phyloP scores from a whole-genome alignment of 1,284 basidiomycete genomes.

The Apiotrichum veenhuisii region DNA sequence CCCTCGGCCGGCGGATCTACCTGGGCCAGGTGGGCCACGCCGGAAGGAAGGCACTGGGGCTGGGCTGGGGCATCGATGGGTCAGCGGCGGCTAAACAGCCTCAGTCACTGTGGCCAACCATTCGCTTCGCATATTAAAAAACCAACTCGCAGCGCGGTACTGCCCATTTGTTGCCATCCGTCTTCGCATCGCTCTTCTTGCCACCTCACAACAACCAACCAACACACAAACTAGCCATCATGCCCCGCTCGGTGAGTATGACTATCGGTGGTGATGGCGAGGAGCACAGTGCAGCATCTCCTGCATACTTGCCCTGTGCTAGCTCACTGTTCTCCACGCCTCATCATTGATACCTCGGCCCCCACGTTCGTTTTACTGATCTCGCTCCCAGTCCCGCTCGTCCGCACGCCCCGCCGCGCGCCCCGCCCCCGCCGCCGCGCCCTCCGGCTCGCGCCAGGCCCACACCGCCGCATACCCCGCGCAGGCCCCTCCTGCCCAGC shows the following conservation, averaged over 20 bases:
- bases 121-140: too few species aligned
- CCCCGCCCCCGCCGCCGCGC: constrained; percentile 29
- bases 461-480: constrained; percentile 38
- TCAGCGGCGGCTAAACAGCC: too few species aligned
- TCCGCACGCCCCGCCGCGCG: constrained; percentile 44
- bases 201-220: constrained; percentile 10
- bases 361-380: too few species aligned
- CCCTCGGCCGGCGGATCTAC: too few species aligned
- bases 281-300: background rate
- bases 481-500: constrained; percentile 22
- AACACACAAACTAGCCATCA: constrained; percentile 13
- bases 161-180: too few species aligned
- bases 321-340: background rate
- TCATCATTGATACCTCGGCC: background rate
- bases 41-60: too few species aligned
- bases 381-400: constrained; percentile 29
- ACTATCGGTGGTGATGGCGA: too few species aligned
- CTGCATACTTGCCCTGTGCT: too few species aligned
- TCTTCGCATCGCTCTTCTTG: too few species aligned
- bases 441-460: constrained; percentile 28
- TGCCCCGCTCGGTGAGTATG: constrained; percentile 34
- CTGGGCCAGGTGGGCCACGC: too few species aligned
- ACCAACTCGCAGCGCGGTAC: too few species aligned
- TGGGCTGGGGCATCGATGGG: too few species aligned
- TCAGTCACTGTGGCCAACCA: background rate